Evolutionary conservation across 345 rosid genomes (phyloP), one percentile per base, ranked within the genome.

Genomic region (Excoecaria cochinchinensis): DNA sequence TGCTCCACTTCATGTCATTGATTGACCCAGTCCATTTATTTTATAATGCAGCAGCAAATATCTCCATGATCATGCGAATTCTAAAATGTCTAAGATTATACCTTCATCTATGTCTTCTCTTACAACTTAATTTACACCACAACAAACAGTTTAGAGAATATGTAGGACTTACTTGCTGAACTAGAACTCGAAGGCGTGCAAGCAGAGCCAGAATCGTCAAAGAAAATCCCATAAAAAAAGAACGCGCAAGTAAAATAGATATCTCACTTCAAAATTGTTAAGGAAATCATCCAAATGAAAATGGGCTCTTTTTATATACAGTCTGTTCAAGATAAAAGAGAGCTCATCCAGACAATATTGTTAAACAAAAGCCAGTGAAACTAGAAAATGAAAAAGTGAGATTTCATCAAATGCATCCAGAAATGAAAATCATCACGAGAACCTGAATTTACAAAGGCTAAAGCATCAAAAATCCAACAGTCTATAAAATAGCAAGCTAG

Each of bases 221-320:
- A 38, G 91, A 90, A 84, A 90, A 93, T 53, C 87, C 91, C 85
- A 90, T 80, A 79, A 95, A 95, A 77, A 91, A 93, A 10, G 98
- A 90, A 38, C 84, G 94, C 74, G 99, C 98, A 59, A 93, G 86
- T 82, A 95, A 75, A 81, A 77, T 79, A 8, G 95, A 91, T 84
- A 95, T 72, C 84, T 88, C 91, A 40, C 98, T 89, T 78, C 19
- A 50, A 24, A 68, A 39, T 44, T 25, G 74, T 75, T 11, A 71
- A 57, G 62, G 53, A 31, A 46, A 56, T 25, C 57, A 47, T 55
- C 38, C 63, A 71, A 52, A 16, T 59, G 56, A 61, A 70, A 62
- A 38, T 24, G 16, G 9, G 51, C 50, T 59, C 47, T 50, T 25
- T 25, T n/a, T 48, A 62, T 19, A 16, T 52, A 25, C n/a, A 57